Conservation (phyloP, 2,329 filamentous ascomycete genomes). For the Stagonosporopsis rhizophila region DNA sequence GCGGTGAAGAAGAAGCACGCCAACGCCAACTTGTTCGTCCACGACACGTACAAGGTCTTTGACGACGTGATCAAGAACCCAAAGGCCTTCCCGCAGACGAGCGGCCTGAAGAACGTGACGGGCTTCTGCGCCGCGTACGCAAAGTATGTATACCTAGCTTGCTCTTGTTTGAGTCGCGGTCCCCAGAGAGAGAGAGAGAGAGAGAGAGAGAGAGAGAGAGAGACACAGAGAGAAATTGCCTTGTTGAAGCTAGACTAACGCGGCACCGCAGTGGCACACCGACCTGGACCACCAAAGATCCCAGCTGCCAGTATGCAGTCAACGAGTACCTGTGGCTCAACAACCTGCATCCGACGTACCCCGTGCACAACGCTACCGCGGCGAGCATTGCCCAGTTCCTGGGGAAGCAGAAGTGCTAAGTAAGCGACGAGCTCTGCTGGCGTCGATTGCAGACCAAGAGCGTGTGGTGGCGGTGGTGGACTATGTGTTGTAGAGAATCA, state of each 20-base stretch:
- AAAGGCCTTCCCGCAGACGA: conserved; percentile 58
- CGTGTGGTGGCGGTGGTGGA: too few species aligned
- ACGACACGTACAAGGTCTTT: conserved; percentile 63
- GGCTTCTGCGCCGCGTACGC: conserved; percentile 62
- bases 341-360: conserved; percentile 68
- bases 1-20: conserved; percentile 46
- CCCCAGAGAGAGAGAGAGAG: neutral
- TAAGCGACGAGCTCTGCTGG: neutral
- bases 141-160: conserved; percentile 45
- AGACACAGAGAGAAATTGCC: too few species aligned
- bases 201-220: too few species aligned
- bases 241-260: neutral
- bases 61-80: conserved; percentile 62
- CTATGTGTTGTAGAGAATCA: too few species aligned
- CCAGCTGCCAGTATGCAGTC: conserved; percentile 61
- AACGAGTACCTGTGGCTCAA: conserved; percentile 73
- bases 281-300: conserved; percentile 47
- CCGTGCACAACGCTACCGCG: conserved; percentile 67
- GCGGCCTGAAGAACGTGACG: conserved; percentile 62
- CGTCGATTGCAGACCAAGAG: too few species aligned
- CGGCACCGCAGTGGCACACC: conserved; percentile 43
- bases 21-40: conserved; percentile 58
- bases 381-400: conserved; percentile 43
- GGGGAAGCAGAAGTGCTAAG: conserved; percentile 9
- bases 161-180: neutral